Conservation (phyloP, 495 filamentous ascomycete species). For the Xeromyces bisporus region DNA sequence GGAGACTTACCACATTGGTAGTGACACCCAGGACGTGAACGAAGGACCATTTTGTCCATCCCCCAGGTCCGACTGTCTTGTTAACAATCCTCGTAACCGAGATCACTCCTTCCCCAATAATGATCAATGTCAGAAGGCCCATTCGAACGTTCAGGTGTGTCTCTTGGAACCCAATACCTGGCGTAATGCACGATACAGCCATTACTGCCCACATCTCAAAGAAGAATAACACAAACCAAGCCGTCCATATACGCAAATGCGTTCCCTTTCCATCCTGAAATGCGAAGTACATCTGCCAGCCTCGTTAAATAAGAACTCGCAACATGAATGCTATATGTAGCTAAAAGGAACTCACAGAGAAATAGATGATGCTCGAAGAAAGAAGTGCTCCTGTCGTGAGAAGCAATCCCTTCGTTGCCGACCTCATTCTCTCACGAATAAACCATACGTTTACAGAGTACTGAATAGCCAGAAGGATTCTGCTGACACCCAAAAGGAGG, state of each 20-base stretch:
- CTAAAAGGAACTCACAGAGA: slow-evolving; percentile 24
- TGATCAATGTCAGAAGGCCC: slow-evolving; percentile 50
- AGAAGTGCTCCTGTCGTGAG: slow-evolving; percentile 28
- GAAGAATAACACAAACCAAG: slow-evolving; percentile 42
- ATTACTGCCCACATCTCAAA: slow-evolving; percentile 39
- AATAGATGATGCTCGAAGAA: slow-evolving; percentile 27
- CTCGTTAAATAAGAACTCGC: no score
- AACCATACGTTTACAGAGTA: slow-evolving; percentile 35
- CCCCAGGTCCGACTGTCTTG: slow-evolving; percentile 35
- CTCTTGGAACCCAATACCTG: slow-evolving; percentile 43
- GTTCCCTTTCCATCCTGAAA: slow-evolving; percentile 14
- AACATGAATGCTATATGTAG: no score
- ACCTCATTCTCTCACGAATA: slow-evolving; percentile 21
- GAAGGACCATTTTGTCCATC: slow-evolving; percentile 33
- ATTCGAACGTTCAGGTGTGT: slow-evolving; percentile 50
- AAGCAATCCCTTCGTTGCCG: slow-evolving; percentile 15
- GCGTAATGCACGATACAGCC: slow-evolving; percentile 33
- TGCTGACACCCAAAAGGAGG: slow-evolving; percentile 41
- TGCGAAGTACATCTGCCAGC: slow-evolving; percentile 20
- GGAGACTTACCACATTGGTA: slow-evolving; percentile 28
- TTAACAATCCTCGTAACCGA: slow-evolving; percentile 37
- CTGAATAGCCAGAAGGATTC: slow-evolving; percentile 39
- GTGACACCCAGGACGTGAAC: slow-evolving; percentile 31
- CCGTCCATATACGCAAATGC: slow-evolving; percentile 27
- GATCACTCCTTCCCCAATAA: slow-evolving; percentile 50